Evolutionary conservation across 2,329 filamentous ascomycete species (phyloP).

Genomic region (Pseudogymnoascus destructans): DNA sequence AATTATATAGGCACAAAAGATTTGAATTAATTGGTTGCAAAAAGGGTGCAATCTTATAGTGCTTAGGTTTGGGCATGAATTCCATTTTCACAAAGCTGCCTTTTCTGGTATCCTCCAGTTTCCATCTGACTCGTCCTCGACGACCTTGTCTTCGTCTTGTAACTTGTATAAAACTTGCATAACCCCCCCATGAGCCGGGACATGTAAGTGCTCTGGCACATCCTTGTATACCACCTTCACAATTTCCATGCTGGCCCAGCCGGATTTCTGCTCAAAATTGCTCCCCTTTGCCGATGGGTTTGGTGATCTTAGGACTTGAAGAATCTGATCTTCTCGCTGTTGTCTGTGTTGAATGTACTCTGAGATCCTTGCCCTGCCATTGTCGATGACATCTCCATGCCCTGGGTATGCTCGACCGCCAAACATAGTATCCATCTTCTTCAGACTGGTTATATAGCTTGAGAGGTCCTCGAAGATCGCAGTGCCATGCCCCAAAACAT

Average conservation of each 20-base stretch:
- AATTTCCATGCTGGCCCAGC: constrained; percentile 63
- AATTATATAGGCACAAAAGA: background rate
- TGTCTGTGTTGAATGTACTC: constrained; percentile 78
- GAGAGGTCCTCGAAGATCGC: constrained; percentile 70
- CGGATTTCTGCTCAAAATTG: constrained; percentile 10
- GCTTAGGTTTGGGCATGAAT: background rate
- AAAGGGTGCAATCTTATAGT: background rate
- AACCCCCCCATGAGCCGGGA: constrained; percentile 63
- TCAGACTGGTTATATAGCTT: constrained; percentile 54
- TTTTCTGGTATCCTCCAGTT: constrained; percentile 34
- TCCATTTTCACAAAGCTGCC: constrained; percentile 29
- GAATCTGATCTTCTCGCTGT: constrained; percentile 65
- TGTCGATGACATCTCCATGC: constrained; percentile 66
- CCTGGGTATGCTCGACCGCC: constrained; percentile 68
- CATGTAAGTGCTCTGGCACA: constrained; percentile 61
- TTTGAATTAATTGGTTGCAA: background rate
- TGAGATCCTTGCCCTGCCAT: constrained; percentile 56
- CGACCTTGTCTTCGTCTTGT: constrained; percentile 55
- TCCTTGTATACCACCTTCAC: constrained; percentile 80
- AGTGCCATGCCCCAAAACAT: constrained; percentile 76
- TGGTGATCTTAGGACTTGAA: constrained; percentile 45
- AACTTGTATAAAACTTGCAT: constrained; percentile 71
- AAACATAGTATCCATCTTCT: constrained; percentile 54
- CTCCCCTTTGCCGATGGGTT: constrained; percentile 22
- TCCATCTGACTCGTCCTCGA: constrained; percentile 27